Evolutionary conservation across 2,329 filamentous ascomycete genomes (phyloP), one percentile per base, ranked within the genome.

Genomic region (Penicillium sumatraense): DNA sequence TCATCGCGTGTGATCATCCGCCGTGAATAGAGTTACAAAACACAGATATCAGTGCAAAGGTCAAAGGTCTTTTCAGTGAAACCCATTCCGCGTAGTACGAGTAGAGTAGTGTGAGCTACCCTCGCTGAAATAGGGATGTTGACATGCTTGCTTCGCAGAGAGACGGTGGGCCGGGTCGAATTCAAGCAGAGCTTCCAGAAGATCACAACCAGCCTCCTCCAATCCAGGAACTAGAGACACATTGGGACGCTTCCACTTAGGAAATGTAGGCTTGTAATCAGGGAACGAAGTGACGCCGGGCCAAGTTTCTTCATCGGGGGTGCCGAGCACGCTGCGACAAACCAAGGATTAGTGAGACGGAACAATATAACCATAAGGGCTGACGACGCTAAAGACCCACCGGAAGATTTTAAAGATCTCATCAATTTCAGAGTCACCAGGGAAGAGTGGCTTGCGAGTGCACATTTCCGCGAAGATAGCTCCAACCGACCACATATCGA

Each of bases 381-480:
- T 31, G 48, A 50, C 23, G 27, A 42, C n/a, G n/a, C 21, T 21
- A 21, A 49, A 7, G 82, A 67, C 60, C 20, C 80, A 91, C 90
- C 88, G 86, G 87, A 96, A 96, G 72, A 89, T 96, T 79, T 93
- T 95, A 83, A 96, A 96, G 70, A 96, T 96, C 76, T 96, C 91
- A 69, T 96, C 91, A 75, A 96, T 96, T 72, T 96, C 91, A 5
- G 90, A 95, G 72, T 96, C 92, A 55, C 92, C 92, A 11, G 92
- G 91, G 80, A 96, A 96, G 40, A 96, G 81, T 5, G 92, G 91
- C 78, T 96, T 96, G 68, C 91, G 86, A 1, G 92, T 96, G 77
- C 91, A 96, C 93, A 96, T 96, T 76, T 96, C 92, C 9, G 93
- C 92, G 74, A 96, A 96, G 75, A 96, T 96, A 75, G 91, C 95